phyloP scores from a whole-genome alignment of 2,329 filamentous ascomycete genomes.

The Dactylellina haptotyla region DNA sequence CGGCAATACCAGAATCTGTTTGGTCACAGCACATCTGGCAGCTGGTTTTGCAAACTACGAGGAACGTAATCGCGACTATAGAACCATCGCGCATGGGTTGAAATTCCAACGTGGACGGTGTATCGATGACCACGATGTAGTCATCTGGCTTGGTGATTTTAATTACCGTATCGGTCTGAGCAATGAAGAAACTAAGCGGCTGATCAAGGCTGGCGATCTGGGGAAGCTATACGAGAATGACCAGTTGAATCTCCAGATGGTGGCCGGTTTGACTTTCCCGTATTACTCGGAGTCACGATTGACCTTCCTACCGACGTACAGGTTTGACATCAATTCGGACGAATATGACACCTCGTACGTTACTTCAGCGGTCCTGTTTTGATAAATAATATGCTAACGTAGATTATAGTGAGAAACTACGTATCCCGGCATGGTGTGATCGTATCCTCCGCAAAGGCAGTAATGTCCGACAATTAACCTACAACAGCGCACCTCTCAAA shows the following conservation, averaged over 20 bases:
- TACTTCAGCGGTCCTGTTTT: not conserved
- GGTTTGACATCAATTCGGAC: conserved; percentile 89
- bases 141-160: conserved; percentile 97
- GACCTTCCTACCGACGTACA: conserved; percentile 91
- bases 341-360: conserved; percentile 88
- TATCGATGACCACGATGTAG: conserved; percentile 89
- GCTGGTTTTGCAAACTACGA: conserved; percentile 97
- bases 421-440: conserved; percentile 97
- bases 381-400: conserved; percentile 15
- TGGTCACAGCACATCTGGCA: conserved; percentile 94
- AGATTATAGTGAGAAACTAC: conserved; percentile 78
- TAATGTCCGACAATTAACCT: conserved; percentile 83
- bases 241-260: conserved; percentile 96
- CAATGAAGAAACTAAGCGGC: conserved; percentile 78
- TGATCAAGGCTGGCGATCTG: conserved; percentile 78
- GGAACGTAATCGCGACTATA: conserved; percentile 91
- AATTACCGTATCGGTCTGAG: conserved; percentile 93
- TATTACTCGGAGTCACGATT: conserved; percentile 92
- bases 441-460: conserved; percentile 86
- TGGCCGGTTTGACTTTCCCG: conserved; percentile 85
- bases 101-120: conserved; percentile 89
- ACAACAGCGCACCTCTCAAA: conserved; percentile 80
- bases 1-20: conserved; percentile 89
- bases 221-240: conserved; percentile 89
- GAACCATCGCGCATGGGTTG: conserved; percentile 84